Percentiles rank a stretch among this genome's conserved stretches.
Evolutionary conservation across 441 rosid genomes (phyloP).

Genomic region (Populus hybrid): DNA sequence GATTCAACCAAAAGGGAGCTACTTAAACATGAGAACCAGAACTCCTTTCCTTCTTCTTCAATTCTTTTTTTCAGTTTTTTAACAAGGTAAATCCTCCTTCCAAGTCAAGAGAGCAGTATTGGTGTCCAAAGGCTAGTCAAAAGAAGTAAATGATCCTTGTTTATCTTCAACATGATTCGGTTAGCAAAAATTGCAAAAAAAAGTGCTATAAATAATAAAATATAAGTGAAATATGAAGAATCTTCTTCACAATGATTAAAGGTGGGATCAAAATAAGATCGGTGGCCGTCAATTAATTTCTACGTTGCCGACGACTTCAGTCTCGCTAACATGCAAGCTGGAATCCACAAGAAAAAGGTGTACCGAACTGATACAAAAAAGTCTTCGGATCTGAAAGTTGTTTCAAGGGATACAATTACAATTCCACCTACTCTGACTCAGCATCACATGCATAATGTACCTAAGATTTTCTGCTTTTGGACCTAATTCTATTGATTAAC

Average conservation of each 20-base stretch:
- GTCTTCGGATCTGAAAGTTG: background rate
- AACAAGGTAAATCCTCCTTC: background rate
- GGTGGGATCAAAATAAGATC: background rate
- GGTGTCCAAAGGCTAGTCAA: background rate
- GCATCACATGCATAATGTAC: background rate
- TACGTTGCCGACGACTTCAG: background rate
- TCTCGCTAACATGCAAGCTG: background rate
- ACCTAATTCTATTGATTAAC: background rate
- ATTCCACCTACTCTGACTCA: background rate
- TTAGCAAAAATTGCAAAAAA: too few species aligned
- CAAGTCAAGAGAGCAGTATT: background rate
- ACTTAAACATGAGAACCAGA: too few species aligned
- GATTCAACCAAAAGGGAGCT: too few species aligned
- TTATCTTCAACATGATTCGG: background rate
- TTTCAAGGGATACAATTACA: background rate
- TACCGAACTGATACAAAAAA: background rate
- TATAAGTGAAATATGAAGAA: background rate
- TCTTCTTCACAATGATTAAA: background rate
- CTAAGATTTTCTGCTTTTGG: too few species aligned
- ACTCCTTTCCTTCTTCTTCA: background rate
- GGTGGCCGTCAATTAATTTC: background rate
- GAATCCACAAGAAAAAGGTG: background rate
- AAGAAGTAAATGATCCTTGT: background rate
- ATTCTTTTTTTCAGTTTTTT: too few species aligned
- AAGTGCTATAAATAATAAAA: background rate